These are phyloP conservation scores for Fusarium circinatum DNA, from an alignment of 2,329 filamentous ascomycete species.

Conservation along the genomic window DNA sequence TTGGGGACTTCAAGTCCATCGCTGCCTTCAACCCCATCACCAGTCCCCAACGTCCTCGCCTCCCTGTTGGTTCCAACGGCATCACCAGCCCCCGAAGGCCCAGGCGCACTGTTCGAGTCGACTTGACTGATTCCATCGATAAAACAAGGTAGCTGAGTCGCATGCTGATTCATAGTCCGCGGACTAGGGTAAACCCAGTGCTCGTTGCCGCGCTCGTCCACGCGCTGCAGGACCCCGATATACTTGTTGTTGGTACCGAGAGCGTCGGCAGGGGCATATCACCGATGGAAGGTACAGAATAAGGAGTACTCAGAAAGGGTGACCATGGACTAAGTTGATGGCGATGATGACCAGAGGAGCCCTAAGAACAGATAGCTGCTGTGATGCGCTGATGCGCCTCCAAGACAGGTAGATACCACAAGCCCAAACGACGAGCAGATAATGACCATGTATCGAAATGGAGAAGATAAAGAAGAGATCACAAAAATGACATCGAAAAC, in stretches of 20 bases:
- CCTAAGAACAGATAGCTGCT: not conserved
- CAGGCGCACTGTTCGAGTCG: not conserved
- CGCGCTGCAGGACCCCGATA: too few species aligned
- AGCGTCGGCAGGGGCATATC: too few species aligned
- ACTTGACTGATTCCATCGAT: not conserved
- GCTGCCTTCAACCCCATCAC: too few species aligned
- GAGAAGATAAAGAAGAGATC: too few species aligned
- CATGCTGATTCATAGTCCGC: too few species aligned
- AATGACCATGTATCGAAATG: accelerated
- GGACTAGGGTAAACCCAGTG: too few species aligned
- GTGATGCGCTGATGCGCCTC: not conserved
- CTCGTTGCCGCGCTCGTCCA: too few species aligned
- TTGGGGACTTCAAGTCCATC: too few species aligned
- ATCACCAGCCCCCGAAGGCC: not conserved
- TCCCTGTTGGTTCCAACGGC: too few species aligned
- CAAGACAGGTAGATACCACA: not conserved
- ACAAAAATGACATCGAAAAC: too few species aligned
- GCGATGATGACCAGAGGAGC: not conserved
- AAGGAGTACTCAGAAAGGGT: not conserved
- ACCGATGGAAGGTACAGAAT: not conserved
- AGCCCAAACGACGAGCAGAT: not conserved
- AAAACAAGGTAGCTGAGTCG: too few species aligned
- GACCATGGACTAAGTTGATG: not conserved
- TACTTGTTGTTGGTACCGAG: too few species aligned
- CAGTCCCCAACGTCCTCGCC: accelerated